These are phyloP conservation scores for Cicer arietinum DNA, from an alignment of 306 rosid species.

Conservation along the genomic window DNA sequence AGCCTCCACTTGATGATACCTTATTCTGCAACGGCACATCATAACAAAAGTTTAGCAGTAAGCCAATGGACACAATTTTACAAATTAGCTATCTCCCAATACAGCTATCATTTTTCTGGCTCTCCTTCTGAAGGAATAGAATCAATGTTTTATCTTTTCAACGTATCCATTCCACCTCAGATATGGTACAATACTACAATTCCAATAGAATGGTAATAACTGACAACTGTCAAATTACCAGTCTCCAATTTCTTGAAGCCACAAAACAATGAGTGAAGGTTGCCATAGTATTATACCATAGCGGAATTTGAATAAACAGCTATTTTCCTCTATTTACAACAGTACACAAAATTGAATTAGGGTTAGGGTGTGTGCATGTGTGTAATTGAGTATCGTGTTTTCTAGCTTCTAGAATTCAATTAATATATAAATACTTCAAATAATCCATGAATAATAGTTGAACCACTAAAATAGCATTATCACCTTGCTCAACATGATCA, in stretches of 20 bases:
- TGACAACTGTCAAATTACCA: background rate
- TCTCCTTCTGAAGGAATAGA: background rate
- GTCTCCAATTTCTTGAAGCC: background rate
- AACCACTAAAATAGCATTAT: background rate
- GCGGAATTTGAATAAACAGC: too few species aligned
- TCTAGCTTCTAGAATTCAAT: background rate
- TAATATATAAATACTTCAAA: conserved; percentile 6
- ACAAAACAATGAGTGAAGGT: background rate
- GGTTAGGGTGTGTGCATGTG: background rate
- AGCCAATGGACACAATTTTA: conserved; percentile 23
- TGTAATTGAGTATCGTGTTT: background rate
- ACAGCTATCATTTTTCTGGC: background rate
- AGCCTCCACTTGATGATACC: conserved; percentile 42
- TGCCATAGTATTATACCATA: too few species aligned
- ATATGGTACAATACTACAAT: background rate
- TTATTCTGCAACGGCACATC: conserved; percentile 42
- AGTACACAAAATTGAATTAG: background rate
- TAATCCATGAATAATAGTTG: background rate
- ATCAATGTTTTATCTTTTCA: background rate
- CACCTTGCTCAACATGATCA: conserved; percentile 81
- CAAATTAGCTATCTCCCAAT: background rate
- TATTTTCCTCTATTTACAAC: too few species aligned
- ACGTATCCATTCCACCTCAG: conserved; percentile 17
- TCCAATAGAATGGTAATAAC: background rate
- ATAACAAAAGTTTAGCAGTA: conserved; percentile 1